These are phyloP conservation scores for Acorus calamus DNA, from an alignment of 106 monocot genomes.

Conservation along the genomic window DNA sequence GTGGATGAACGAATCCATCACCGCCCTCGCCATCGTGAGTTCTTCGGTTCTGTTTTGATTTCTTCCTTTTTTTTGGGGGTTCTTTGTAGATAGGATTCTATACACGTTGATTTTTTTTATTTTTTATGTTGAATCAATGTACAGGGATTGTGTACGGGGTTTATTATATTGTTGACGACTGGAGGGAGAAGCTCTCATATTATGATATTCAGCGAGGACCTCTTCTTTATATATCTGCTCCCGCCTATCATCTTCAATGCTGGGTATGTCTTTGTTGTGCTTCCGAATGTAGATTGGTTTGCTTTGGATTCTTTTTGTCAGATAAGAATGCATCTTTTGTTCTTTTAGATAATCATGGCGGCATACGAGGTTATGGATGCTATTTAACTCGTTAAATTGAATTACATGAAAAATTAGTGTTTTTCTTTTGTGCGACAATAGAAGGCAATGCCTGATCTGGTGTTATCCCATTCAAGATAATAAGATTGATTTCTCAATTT, in stretches of 20 bases:
- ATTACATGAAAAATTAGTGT: no score
- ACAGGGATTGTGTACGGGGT: constrained; percentile 12
- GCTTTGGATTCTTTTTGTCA: no score
- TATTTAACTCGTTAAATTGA: no score
- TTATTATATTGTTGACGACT: constrained; percentile 4
- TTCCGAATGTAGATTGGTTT: no score
- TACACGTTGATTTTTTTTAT: neutral
- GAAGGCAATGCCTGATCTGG: no score
- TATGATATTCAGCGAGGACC: constrained; percentile 11
- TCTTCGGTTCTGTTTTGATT: neutral
- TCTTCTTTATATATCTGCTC: constrained; percentile 21
- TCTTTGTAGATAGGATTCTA: neutral
- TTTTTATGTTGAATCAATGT: neutral
- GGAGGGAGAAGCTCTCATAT: constrained; percentile 12
- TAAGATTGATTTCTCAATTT: no score
- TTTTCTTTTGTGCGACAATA: no score
- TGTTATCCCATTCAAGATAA: no score
- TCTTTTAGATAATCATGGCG: no score
- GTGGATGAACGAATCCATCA: constrained; percentile 23
- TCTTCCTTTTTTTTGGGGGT: neutral
- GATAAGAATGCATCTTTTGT: no score
- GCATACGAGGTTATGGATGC: no score
- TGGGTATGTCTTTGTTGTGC: constrained; percentile 4
- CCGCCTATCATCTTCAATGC: constrained; percentile 29
- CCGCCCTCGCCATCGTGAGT: neutral